A percentile compares a stretch with the other conserved stretches of the same genome.
phyloP scores from a whole-genome alignment of 495 filamentous ascomycete species.

The Aspergillus bridgeri region DNA sequence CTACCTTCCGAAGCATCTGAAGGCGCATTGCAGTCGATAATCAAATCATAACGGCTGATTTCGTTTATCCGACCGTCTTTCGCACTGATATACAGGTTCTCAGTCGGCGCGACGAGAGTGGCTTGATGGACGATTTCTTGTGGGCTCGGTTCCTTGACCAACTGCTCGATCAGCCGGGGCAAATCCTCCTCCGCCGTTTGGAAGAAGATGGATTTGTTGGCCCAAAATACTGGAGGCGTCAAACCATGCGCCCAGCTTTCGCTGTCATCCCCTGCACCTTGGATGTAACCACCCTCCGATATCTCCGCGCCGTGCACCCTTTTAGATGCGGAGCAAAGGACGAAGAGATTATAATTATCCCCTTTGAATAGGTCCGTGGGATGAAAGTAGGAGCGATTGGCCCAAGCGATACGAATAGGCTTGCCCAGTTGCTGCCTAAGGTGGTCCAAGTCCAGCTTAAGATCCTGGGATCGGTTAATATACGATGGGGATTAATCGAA shows the following conservation, averaged over 20 bases:
- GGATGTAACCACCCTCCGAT: constrained; percentile 76
- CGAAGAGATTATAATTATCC: constrained; percentile 54
- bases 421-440: constrained; percentile 36
- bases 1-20: constrained; percentile 30
- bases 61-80: constrained; percentile 14
- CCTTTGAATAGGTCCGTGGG: constrained; percentile 36
- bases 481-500: background rate
- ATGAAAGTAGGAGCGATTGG: constrained; percentile 40
- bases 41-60: constrained; percentile 35
- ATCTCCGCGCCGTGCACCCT: constrained; percentile 62
- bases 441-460: constrained; percentile 48
- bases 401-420: constrained; percentile 43
- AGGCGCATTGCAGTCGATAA: constrained; percentile 43
- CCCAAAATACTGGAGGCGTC: constrained; percentile 77
- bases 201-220: constrained; percentile 53
- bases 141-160: constrained; percentile 42
- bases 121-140: constrained; percentile 21
- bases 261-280: constrained; percentile 89
- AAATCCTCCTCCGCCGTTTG: constrained; percentile 60
- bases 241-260: constrained; percentile 84
- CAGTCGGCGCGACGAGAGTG: constrained; percentile 35
- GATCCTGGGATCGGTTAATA: constrained; percentile 29
- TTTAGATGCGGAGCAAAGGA: constrained; percentile 79
- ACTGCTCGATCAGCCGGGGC: constrained; percentile 54
- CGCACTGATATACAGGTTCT: constrained; percentile 38